These are phyloP conservation scores for Symmetrospora coprosmae DNA, from an alignment of 768 basidiomycete genomes.

Conservation along the genomic window DNA sequence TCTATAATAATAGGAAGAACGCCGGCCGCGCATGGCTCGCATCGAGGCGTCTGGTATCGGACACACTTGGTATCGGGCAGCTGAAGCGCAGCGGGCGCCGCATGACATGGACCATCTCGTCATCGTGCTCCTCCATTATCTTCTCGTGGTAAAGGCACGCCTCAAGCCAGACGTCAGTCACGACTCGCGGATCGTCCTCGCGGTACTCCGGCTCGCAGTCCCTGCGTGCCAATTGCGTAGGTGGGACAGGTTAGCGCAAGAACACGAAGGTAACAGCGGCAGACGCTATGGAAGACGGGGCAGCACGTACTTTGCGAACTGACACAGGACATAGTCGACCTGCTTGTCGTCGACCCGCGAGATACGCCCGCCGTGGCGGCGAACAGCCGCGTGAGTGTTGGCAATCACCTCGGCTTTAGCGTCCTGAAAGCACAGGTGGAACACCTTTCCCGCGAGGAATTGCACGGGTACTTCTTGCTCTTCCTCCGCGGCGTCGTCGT, in stretches of 20 bases:
- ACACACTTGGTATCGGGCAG: too few species aligned
- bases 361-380: neutral
- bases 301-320: neutral
- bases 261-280: neutral
- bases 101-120: too few species aligned
- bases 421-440: neutral
- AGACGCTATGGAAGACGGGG: neutral
- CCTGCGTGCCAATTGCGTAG: neutral
- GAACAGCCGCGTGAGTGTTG: neutral
- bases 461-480: neutral
- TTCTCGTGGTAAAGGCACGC: too few species aligned
- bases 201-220: neutral
- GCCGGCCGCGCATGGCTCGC: too few species aligned
- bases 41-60: too few species aligned
- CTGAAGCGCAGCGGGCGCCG: too few species aligned
- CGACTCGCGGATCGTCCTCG: neutral
- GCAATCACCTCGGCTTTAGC: neutral
- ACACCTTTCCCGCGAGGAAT: neutral
- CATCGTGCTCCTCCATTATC: too few species aligned
- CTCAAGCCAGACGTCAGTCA: constrained; percentile 16
- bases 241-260: too few species aligned
- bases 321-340: neutral
- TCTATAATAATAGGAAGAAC: too few species aligned
- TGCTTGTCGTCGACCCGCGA: neutral
- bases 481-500: too few species aligned